These are phyloP conservation scores for Lentinus polychrous DNA, from an alignment of 1,284 basidiomycete genomes.

Conservation along the genomic window DNA sequence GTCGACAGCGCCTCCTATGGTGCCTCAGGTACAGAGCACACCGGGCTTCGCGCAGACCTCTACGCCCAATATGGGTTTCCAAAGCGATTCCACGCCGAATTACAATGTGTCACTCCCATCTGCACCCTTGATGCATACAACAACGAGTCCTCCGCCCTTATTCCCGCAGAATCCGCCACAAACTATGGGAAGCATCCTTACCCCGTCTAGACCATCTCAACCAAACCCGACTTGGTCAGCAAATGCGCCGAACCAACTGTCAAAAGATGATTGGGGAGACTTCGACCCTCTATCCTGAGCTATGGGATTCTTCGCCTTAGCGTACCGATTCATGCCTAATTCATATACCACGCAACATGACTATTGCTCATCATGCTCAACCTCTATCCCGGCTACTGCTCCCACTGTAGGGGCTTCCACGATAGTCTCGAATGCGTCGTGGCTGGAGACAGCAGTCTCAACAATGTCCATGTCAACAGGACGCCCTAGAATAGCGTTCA, in stretches of 20 bases:
- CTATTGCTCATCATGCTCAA: constrained; percentile 33
- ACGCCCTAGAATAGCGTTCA: constrained; percentile 53
- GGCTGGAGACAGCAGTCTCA: constrained; percentile 8
- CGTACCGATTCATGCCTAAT: no score
- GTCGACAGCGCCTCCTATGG: constrained; percentile 10
- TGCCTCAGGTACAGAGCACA: constrained; percentile 7
- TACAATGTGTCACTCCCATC: constrained; percentile 24
- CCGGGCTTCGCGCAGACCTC: constrained; percentile 13
- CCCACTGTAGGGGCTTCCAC: constrained; percentile 47
- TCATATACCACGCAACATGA: not conserved
- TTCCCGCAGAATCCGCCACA: not conserved
- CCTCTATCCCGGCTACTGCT: constrained; percentile 37
- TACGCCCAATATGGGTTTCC: constrained; percentile 11
- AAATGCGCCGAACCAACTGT: constrained; percentile 35
- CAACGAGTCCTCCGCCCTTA: constrained; percentile 4
- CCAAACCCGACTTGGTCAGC: constrained; percentile 31
- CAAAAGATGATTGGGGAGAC: constrained; percentile 69
- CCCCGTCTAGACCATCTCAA: constrained; percentile 51
- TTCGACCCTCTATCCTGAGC: constrained; percentile 64
- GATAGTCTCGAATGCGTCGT: constrained; percentile 37
- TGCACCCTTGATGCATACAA: constrained; percentile 9
- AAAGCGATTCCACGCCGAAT: constrained; percentile 17
- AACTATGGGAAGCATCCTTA: constrained; percentile 37
- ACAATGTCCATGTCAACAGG: constrained; percentile 42
- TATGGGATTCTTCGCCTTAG: not conserved